Percentiles rank a stretch among this genome's conserved stretches.
Conservation (phyloP, 1,139 yeast genomes). For the Protomyces inundatus region DNA sequence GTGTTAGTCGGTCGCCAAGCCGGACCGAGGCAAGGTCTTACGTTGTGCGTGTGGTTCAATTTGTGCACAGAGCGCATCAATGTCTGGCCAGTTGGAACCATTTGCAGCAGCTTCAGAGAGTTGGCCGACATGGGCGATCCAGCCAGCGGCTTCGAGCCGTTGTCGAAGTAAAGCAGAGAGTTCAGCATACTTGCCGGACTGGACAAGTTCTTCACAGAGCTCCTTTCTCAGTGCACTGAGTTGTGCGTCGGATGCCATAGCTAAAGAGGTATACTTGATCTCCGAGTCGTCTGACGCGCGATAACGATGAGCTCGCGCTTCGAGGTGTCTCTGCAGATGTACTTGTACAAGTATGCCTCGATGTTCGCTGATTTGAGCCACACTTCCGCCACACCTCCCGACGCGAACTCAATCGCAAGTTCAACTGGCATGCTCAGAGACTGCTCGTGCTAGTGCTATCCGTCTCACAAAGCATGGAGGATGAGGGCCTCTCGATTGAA, state of each 20-base stretch:
- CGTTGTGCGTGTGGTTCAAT: background rate
- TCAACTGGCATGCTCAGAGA: too few species aligned
- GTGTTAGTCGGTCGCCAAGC: background rate
- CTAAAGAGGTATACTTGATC: conserved; percentile 33
- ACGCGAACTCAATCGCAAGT: too few species aligned
- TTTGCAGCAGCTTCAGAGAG: background rate
- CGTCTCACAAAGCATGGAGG: conserved; percentile 1
- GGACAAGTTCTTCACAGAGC: background rate
- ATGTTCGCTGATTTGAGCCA: background rate
- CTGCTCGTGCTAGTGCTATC: too few species aligned
- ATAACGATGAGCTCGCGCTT: too few species aligned
- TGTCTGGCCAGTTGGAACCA: background rate
- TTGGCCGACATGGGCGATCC: background rate
- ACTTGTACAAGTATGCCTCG: background rate
- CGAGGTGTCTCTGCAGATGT: background rate
- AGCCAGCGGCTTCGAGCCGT: background rate
- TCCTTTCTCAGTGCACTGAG: background rate
- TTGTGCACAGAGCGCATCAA: background rate
- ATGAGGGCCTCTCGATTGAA: conserved; percentile 34
- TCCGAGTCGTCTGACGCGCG: conserved; percentile 35
- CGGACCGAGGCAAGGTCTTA: background rate
- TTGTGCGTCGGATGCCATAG: background rate
- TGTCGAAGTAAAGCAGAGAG: background rate
- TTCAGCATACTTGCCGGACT: background rate
- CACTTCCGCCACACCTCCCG: too few species aligned